These are phyloP conservation scores for Colletotrichum cereale DNA, from an alignment of 2,329 filamentous ascomycete species.

Conservation along the genomic window DNA sequence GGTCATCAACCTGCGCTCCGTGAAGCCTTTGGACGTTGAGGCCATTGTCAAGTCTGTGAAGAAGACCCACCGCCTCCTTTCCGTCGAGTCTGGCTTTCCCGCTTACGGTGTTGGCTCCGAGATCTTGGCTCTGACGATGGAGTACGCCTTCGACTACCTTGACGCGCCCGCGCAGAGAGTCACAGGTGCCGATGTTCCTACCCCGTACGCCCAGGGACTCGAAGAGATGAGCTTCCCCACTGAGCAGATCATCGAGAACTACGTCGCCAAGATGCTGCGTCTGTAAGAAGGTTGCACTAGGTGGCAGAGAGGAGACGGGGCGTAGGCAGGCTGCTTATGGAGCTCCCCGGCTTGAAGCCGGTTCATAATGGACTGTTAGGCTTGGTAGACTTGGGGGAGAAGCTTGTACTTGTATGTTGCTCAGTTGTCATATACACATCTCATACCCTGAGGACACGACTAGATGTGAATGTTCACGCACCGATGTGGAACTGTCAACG, in stretches of 20 bases:
- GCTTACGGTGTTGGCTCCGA: constrained; percentile 93
- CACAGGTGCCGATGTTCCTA: constrained; percentile 97
- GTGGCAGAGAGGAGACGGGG: not conserved
- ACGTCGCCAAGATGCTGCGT: constrained; percentile 88
- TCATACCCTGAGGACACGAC: constrained; percentile 36
- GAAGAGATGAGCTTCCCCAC: constrained; percentile 97
- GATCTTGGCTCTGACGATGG: constrained; percentile 94
- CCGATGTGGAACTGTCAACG: not conserved
- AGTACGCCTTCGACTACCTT: constrained; percentile 98
- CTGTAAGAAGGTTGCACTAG: constrained; percentile 65
- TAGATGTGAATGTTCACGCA: constrained; percentile 20
- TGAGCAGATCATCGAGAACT: constrained; percentile 87
- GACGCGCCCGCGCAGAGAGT: constrained; percentile 93
- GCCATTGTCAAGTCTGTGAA: constrained; percentile 97
- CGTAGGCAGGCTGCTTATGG: constrained; percentile 20
- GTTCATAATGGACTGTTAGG: constrained; percentile 34
- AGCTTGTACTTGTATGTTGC: constrained; percentile 57
- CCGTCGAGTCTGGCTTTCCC: constrained; percentile 95
- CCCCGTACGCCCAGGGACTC: constrained; percentile 91
- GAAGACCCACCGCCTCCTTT: constrained; percentile 95
- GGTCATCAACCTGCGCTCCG: constrained; percentile 96
- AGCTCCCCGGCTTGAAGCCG: constrained; percentile 3
- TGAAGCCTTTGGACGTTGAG: constrained; percentile 97
- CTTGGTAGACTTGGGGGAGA: constrained; percentile 36
- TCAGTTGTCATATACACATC: constrained; percentile 53